These are phyloP conservation scores for Apiotrichum akiyoshidainum DNA, from an alignment of 1,284 basidiomycete genomes.

Conservation along the genomic window DNA sequence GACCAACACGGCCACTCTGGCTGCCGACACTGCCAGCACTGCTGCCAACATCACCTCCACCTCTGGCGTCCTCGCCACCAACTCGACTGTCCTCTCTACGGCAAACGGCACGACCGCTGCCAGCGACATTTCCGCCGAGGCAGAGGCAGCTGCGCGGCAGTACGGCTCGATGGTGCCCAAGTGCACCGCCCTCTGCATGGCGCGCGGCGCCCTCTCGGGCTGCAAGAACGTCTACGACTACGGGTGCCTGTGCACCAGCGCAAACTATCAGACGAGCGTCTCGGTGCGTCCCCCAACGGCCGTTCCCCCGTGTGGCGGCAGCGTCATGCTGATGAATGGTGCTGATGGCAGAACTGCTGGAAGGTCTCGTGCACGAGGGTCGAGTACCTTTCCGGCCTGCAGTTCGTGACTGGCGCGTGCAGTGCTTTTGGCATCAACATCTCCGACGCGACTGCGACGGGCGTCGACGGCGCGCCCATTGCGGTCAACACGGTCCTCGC, in stretches of 20 bases:
- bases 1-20: too few relatives aligned
- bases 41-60: too few relatives aligned
- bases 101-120: too few relatives aligned
- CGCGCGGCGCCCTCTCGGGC: not conserved
- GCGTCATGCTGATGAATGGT: not conserved
- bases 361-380: slow-evolving; percentile 2
- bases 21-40: too few relatives aligned
- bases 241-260: slow-evolving; percentile 2
- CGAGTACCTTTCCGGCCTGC: not conserved
- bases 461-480: not conserved
- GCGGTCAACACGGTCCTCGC: slow-evolving; percentile 3
- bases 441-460: not conserved
- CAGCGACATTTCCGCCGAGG: not conserved
- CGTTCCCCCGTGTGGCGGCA: too few relatives aligned
- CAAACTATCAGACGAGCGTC: not conserved
- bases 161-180: not conserved
- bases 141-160: not conserved
- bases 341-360: slow-evolving; percentile 7
- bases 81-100: too few relatives aligned
- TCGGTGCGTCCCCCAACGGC: slow-evolving; percentile 4
- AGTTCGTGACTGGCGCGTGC: not conserved
- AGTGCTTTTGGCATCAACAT: not conserved
- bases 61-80: too few relatives aligned
- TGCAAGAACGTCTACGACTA: not conserved
- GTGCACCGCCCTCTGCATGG: not conserved